Base-by-base conservation (phyloP, 305 asterid genomes). In the Fraxinus nigra region DNA sequence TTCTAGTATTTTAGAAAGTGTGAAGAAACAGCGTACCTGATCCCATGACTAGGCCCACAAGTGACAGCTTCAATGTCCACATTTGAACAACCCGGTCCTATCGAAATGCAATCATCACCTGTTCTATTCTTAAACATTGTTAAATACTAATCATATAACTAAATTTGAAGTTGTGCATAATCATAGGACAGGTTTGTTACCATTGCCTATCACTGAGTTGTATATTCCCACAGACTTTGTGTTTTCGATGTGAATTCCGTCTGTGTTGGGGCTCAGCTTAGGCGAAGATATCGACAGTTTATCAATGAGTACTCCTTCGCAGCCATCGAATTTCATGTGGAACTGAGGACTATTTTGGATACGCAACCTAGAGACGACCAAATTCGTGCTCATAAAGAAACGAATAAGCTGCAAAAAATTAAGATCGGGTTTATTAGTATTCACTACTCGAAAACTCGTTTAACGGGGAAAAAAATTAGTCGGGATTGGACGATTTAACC, bases 1-100 rank as follows among this genome's bases (percentile, higher is more conserved):
- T 40, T 40, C 13, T 40, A 40, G 54, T 43, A 43, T 11, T 43
- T 11, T 43, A 43, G 22, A 61, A 10, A 24, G 34, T 65, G 34
- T 65, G 73, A 65, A 24, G 34, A 65, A 65, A 65, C n/a, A 0
- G 78, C 82, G 65, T 79, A 95, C 98, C 98, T 95, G 89, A 95
- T 94, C 76, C 99, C 98, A 76, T 95, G 99, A 91, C 98, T 93
- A 59, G 99, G 99, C 81, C 99, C 99, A 86, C 99, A 94, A 26
- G 93, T 91, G 67, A 93, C 94, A 4, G 88, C 90, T 78, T 94
- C 97, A 11, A 94, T 93, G 33, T 93, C 89, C 3, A 94, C 97
- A 83, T 94, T 92, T 20, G 96, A 83, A 75, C 98, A 90, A 11
- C 98, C 97, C 1, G 95, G 87, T 9, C 98, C 97, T 8, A 94